Conservation (phyloP, 1,284 basidiomycete species). For the Baeospora myosura region DNA sequence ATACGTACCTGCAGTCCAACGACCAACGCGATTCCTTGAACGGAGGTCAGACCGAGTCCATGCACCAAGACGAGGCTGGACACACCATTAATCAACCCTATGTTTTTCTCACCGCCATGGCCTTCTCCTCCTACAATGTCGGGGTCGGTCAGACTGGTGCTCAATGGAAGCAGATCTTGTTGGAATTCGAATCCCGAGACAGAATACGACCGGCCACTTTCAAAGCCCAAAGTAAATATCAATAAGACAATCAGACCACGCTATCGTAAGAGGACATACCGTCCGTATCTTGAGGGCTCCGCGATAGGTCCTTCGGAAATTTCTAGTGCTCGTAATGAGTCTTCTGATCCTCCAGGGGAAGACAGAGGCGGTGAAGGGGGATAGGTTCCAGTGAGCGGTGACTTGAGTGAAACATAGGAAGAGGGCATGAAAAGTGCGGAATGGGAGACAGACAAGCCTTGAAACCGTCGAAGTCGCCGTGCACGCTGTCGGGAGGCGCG, state of each 20-base stretch:
- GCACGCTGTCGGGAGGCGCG: no score
- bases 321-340: conserved; percentile 72
- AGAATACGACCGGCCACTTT: conserved; percentile 58
- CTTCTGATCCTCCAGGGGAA: conserved; percentile 52
- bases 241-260: not conserved
- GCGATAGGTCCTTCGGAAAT: conserved; percentile 52
- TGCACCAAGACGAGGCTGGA: conserved; percentile 8
- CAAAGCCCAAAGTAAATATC: conserved; percentile 1
- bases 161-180: conserved; percentile 69
- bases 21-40: conserved; percentile 75
- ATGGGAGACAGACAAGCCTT: no score
- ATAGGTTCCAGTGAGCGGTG: no score
- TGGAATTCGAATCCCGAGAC: conserved; percentile 74
- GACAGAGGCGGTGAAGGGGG: no score
- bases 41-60: not conserved
- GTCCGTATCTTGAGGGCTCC: conserved; percentile 23
- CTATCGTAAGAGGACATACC: conserved; percentile 18
- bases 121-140: conserved; percentile 33
- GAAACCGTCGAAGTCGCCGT: no score
- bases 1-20: conserved; percentile 65
- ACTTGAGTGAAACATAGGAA: no score
- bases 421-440: no score
- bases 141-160: conserved; percentile 64
- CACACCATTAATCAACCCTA: conserved; percentile 73
- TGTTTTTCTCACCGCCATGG: conserved; percentile 56